phyloP scores from a whole-genome alignment of 2,329 filamentous ascomycete genomes.

The Penicillium verrucosum region DNA sequence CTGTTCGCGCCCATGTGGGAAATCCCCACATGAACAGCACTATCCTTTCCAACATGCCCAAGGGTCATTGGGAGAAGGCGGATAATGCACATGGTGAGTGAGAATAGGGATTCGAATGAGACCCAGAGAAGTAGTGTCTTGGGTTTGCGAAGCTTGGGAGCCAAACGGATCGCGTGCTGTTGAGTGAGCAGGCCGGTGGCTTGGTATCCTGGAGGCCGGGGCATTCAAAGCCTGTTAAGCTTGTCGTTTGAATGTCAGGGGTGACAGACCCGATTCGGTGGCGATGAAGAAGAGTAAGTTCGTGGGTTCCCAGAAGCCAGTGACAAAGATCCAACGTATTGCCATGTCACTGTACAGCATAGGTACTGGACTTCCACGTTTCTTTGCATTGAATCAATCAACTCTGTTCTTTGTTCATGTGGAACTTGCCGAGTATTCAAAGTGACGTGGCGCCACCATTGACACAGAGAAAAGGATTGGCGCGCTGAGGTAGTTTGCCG shows the following conservation, averaged over 20 bases:
- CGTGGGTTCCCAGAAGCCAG: not conserved
- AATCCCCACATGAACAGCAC: constrained; percentile 50
- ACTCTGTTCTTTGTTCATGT: not conserved
- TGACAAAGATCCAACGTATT: not conserved
- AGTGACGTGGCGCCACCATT: not conserved
- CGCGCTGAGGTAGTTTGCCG: not conserved
- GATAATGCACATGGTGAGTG: constrained; percentile 55
- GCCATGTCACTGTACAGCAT: not conserved
- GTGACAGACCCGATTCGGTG: not conserved
- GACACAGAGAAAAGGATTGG: too few species aligned
- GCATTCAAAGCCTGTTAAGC: constrained; percentile 46
- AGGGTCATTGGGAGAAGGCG: constrained; percentile 55
- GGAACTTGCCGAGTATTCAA: not conserved
- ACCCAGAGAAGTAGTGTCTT: constrained; percentile 55
- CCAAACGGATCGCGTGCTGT: constrained; percentile 51
- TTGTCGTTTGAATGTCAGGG: constrained; percentile 24
- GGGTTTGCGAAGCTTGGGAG: constrained; percentile 51
- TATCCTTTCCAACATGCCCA: constrained; percentile 52
- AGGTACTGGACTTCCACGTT: not conserved
- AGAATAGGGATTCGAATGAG: constrained; percentile 52
- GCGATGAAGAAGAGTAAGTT: not conserved
- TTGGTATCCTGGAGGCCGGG: constrained; percentile 49
- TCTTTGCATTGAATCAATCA: not conserved
- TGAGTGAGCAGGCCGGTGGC: constrained; percentile 55
- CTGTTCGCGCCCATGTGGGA: constrained; percentile 54